Evolutionary conservation across 805 yeast genomes (phyloP).

Genomic region (Ogataea methanolica): DNA sequence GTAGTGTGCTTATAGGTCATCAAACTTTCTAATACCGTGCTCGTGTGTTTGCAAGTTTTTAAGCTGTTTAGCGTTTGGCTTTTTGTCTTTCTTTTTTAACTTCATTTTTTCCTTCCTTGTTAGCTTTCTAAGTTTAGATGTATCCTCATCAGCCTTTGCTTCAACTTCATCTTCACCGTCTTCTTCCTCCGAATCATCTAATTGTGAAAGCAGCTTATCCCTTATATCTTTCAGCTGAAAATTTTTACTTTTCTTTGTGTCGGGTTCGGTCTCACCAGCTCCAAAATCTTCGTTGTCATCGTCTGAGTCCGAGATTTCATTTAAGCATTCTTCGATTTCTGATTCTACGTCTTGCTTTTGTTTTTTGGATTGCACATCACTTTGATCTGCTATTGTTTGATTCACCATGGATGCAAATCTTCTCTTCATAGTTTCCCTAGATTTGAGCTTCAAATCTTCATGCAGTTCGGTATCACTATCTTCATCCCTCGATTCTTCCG

Average conservation of each 20-base stretch:
- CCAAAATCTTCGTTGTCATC: neutral
- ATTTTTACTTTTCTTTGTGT: constrained; percentile 12
- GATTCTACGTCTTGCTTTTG: constrained; percentile 3
- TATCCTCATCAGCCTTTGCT: neutral
- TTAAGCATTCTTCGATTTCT: constrained; percentile 4
- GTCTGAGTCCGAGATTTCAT: constrained; percentile 15
- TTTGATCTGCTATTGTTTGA: neutral
- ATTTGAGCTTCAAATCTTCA: constrained; percentile 1
- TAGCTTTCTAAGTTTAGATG: constrained; percentile 4
- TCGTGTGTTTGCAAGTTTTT: constrained; percentile 47
- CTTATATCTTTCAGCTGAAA: constrained; percentile 22
- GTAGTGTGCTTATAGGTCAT: constrained; percentile 39
- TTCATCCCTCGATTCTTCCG: constrained; percentile 2
- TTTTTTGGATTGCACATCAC: neutral
- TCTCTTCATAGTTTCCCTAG: constrained; percentile 1
- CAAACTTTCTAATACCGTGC: constrained; percentile 64
- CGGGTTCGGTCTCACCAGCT: constrained; percentile 2
- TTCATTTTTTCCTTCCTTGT: constrained; percentile 25
- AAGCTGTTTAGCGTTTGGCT: constrained; percentile 40
- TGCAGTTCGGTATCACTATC: neutral
- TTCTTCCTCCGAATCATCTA: constrained; percentile 23
- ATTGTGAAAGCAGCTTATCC: constrained; percentile 21
- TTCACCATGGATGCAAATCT: constrained; percentile 1
- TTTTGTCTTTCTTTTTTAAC: constrained; percentile 31
- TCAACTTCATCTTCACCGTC: constrained; percentile 12